phyloP scores from a whole-genome alignment of 1,284 basidiomycete species.

The Malassezia equina region DNA sequence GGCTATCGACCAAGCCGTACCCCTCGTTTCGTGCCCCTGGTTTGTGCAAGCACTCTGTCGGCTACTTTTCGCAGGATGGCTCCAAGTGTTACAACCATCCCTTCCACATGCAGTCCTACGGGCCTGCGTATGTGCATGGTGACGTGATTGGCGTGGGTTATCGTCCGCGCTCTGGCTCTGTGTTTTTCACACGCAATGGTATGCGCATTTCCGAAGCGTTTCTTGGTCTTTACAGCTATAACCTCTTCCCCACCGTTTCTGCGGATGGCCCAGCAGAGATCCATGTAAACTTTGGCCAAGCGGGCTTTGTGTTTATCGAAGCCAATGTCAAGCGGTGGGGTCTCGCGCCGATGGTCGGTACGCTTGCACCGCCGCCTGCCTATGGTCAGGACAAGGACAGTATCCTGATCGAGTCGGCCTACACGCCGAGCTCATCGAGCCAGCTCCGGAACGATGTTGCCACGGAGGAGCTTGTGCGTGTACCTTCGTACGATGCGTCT shows the following conservation, averaged over 20 bases:
- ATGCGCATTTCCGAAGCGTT: slow-evolving; percentile 45
- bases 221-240: slow-evolving; percentile 40
- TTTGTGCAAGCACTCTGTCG: slow-evolving; percentile 77
- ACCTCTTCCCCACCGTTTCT: slow-evolving; percentile 45
- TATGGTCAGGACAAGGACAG: slow-evolving; percentile 47
- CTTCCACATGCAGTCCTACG: slow-evolving; percentile 77
- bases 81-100: slow-evolving; percentile 97
- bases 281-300: slow-evolving; percentile 47
- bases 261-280: slow-evolving; percentile 43
- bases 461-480: slow-evolving; percentile 1
- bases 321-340: slow-evolving; percentile 48
- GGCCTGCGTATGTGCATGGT: slow-evolving; percentile 75
- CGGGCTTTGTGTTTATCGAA: slow-evolving; percentile 48
- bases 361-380: slow-evolving; percentile 43
- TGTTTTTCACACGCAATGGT: slow-evolving; percentile 47
- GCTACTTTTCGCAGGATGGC: slow-evolving; percentile 81
- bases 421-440: neutral
- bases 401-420: slow-evolving; percentile 40
- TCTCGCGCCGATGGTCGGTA: slow-evolving; percentile 46
- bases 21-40: slow-evolving; percentile 53
- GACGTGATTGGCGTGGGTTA: slow-evolving; percentile 47
- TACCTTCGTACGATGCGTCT: slow-evolving; percentile 5
- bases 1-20: slow-evolving; percentile 46
- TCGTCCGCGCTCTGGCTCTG: slow-evolving; percentile 42
- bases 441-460: neutral